phyloP scores from a whole-genome alignment of 768 basidiomycete genomes.

The Royoungia palumana region DNA sequence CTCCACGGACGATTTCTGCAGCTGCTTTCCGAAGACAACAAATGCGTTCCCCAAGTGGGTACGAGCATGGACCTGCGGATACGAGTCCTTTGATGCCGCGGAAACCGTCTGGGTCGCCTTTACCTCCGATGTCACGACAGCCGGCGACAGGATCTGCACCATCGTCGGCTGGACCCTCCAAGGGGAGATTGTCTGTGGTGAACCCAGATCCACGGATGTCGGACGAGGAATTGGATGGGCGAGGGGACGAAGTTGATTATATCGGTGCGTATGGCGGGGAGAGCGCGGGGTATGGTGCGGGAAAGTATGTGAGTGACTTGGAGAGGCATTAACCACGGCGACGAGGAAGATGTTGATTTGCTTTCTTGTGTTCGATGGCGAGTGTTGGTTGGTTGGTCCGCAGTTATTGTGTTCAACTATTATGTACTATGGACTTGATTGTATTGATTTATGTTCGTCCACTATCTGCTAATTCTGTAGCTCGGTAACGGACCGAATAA shows the following conservation, averaged over 20 bases:
- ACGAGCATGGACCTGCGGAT: constrained; percentile 34
- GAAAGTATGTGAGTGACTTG: constrained; percentile 47
- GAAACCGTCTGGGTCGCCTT: constrained; percentile 37
- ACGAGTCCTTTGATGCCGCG: constrained; percentile 46
- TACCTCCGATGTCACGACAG: constrained; percentile 28
- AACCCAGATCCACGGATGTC: constrained; percentile 26
- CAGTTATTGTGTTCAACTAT: no score
- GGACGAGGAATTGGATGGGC: constrained; percentile 34
- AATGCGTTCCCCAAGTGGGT: constrained; percentile 28
- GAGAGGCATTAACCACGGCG: constrained; percentile 20
- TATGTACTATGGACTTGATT: no score
- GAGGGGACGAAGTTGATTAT: constrained; percentile 50
- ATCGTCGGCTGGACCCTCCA: constrained; percentile 27
- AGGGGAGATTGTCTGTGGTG: constrained; percentile 22
- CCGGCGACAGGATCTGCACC: constrained; percentile 21
- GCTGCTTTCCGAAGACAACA: constrained; percentile 67
- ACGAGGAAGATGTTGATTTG: no score
- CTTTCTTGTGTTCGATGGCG: not conserved
- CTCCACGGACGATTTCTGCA: constrained; percentile 63
- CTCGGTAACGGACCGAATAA: no score
- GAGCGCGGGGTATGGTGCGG: constrained; percentile 37
- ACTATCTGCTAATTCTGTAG: no score
- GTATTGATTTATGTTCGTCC: no score
- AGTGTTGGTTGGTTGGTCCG: no score
- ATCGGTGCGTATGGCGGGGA: constrained; percentile 49